Base-by-base conservation (phyloP, 805 yeast genomes). In the Starmerella vitae region DNA sequence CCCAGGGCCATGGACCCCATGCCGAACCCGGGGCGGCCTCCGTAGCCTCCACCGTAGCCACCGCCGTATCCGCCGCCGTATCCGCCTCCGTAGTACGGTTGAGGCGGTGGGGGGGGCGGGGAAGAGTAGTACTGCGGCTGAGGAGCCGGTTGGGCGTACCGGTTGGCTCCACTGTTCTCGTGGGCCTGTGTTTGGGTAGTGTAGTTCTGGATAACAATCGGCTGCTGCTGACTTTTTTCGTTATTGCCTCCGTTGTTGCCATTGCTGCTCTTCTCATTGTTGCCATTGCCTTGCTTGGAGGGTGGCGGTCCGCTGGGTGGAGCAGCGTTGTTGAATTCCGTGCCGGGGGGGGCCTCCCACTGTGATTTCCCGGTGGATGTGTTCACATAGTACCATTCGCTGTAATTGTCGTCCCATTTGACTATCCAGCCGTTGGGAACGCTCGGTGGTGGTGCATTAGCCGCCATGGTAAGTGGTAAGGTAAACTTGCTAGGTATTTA, bases 381-480 rank as follows among this genome's bases (percentile, higher is more conserved):
- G 50, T 84, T 66, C n/a, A 88, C 94, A 53, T 76, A 88, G 58
- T 76, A 88, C 76, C 77, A 76, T 74, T 31, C 91, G 78, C 43
- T 75, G 50, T 61, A 61, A 22, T 53, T 51, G 15, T 50, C 38
- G 45, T 62, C 67, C 42, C 47, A 59, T 38, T 59, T 58, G 30
- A 63, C 63, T 12, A 56, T 34, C 64, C 64, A 60, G 15, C 64
- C 64, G 9, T 41, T 46, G 8, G 58, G 58, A 2, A 53, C 57
- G n/a, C n/a, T n/a, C n/a, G n/a, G n/a, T n/a, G n/a, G n/a, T n/a
- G n/a, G n/a, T n/a, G n/a, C n/a, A n/a, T n/a, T n/a, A n/a, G n/a
- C n/a, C n/a, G n/a, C n/a, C n/a, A n/a, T n/a, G n/a, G n/a, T n/a
- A n/a, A n/a, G n/a, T n/a, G n/a, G n/a, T n/a, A n/a, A n/a, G n/a